phyloP scores from a whole-genome alignment of 257 asterid species.

The Cordia subcordata region DNA sequence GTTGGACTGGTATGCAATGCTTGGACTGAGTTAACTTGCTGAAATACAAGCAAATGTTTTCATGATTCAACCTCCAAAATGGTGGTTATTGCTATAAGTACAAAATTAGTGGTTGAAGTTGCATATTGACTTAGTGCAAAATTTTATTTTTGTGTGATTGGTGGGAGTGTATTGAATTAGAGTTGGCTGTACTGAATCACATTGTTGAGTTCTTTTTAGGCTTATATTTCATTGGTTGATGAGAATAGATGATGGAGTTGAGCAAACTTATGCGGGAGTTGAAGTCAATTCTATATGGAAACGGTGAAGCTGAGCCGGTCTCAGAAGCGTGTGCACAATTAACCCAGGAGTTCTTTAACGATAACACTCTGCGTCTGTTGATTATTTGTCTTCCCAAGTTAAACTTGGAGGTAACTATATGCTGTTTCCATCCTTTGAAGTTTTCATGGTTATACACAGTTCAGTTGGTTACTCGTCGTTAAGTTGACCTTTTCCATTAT shows the following conservation, averaged over 20 bases:
- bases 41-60: too few relatives aligned
- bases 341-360: conserved; percentile 84
- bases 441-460: too few relatives aligned
- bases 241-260: conserved; percentile 62
- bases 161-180: not conserved
- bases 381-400: conserved; percentile 75
- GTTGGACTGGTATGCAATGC: too few relatives aligned
- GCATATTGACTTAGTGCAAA: not conserved
- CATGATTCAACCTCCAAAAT: too few relatives aligned
- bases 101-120: too few relatives aligned
- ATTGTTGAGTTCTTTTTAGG: not conserved
- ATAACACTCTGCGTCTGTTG: conserved; percentile 66
- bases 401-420: conserved; percentile 58
- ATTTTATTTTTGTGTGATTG: not conserved
- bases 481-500: too few relatives aligned
- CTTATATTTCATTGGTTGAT: conserved; percentile 1
- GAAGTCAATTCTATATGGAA: conserved; percentile 73
- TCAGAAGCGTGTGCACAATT: conserved; percentile 79
- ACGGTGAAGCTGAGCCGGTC: conserved; percentile 86
- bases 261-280: conserved; percentile 67
- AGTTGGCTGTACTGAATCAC: not conserved
- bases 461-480: too few relatives aligned
- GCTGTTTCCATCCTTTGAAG: too few relatives aligned
- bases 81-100: too few relatives aligned
- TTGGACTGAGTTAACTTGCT: too few relatives aligned